phyloP scores from a whole-genome alignment of 2,329 filamentous ascomycete genomes.

The Fusarium equiseti region DNA sequence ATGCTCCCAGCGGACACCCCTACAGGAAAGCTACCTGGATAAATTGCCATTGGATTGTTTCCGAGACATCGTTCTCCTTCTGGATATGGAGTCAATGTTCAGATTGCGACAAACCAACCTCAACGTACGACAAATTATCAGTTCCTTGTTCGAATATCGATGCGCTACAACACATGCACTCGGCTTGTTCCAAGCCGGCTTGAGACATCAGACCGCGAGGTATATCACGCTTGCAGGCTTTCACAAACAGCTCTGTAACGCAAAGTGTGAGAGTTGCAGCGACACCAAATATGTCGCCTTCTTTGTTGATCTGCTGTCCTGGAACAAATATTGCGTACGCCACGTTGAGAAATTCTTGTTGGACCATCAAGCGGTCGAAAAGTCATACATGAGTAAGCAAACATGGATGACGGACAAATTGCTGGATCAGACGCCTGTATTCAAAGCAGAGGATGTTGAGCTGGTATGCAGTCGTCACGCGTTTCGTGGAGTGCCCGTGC shows the following conservation, averaged over 20 bases:
- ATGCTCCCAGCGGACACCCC: background rate
- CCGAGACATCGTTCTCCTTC: slow-evolving; percentile 41
- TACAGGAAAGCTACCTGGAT: background rate
- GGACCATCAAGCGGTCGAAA: background rate
- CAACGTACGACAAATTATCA: slow-evolving; percentile 40
- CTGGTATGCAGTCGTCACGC: too few relatives aligned
- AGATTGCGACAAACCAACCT: slow-evolving; percentile 48
- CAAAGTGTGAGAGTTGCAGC: slow-evolving; percentile 41
- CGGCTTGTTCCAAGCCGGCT: slow-evolving; percentile 48
- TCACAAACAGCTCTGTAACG: slow-evolving; percentile 43
- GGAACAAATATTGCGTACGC: slow-evolving; percentile 11
- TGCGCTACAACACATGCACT: slow-evolving; percentile 42
- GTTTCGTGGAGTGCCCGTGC: too few relatives aligned
- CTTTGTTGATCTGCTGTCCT: slow-evolving; percentile 40
- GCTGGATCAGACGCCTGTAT: background rate
- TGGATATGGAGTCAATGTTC: slow-evolving; percentile 52
- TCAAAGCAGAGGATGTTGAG: background rate
- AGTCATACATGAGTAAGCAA: background rate
- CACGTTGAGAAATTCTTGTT: background rate
- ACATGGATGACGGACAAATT: background rate
- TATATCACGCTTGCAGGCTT: slow-evolving; percentile 43
- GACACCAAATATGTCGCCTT: slow-evolving; percentile 13
- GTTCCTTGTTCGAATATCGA: slow-evolving; percentile 46
- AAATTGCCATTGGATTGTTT: background rate
- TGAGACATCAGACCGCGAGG: slow-evolving; percentile 46